Base-by-base conservation (phyloP, 306 rosid genomes). In the Argentina anserina region DNA sequence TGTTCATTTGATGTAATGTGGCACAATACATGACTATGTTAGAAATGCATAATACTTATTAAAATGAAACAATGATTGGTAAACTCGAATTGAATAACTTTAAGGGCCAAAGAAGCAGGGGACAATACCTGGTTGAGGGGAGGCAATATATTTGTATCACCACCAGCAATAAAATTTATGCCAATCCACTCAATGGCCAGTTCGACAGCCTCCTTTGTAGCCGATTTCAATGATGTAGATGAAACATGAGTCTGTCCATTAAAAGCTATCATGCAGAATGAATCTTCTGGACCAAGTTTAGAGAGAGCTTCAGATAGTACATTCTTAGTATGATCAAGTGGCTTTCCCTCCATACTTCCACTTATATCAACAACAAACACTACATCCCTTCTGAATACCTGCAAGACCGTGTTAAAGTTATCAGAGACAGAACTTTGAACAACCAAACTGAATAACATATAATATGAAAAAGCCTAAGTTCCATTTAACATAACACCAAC, bases 261-360 rank as follows among this genome's bases (percentile, higher is more conserved):
- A 74, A 95, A 95, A 76, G 97, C 99, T 75, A 95, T 83, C 63
- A 95, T 84, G 71, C 74, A 88, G 79, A 95, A 95, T 13, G 90
- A 81, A 80, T 95, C 99, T 59, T 88, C 84, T 6, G 82, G 85
- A 77, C 80, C 61, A 75, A 91, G 93, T 82, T 88, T 90, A 25
- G 86, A 82, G 78, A 95, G 89, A 73, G 97, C 97, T 31, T 82
- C 71, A 7, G 81, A 83, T 45, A 95, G 69, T 70, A 78, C 96
- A 41, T 56, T 76, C 82, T 83, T 88, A 62, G 86, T 83, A 82
- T 83, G 88, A 31, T 87, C 87, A 58, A 95, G 86, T 56, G 86
- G 89, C 82, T 87, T 89, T 70, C 90, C 96, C 76, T 55, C 83
- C 96, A 90, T 88, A 82, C 99, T 95, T 78, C 88, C 96, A 52